phyloP scores from a whole-genome alignment of 2,329 filamentous ascomycete species.

The Sporothrix mexicana region DNA sequence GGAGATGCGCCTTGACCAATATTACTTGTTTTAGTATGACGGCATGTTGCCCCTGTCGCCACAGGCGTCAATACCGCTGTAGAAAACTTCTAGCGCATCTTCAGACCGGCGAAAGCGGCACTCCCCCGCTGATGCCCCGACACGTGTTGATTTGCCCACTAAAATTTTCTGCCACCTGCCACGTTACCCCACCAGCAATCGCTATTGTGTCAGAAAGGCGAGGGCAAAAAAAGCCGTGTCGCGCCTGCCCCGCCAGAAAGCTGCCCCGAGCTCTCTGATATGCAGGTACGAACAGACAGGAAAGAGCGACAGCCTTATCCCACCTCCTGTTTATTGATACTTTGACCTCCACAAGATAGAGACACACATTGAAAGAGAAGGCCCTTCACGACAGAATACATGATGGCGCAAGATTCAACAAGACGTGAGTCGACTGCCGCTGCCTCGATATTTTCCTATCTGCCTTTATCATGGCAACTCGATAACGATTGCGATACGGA shows the following conservation, averaged over 20 bases:
- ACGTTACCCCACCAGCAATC: neutral
- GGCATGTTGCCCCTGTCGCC: neutral
- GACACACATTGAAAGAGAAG: too few relatives aligned
- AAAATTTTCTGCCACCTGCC: constrained; percentile 14
- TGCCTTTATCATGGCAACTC: too few relatives aligned
- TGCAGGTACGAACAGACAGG: neutral
- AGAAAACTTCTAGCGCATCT: neutral
- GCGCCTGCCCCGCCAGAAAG: constrained; percentile 18
- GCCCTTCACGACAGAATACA: neutral
- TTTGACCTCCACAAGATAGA: neutral
- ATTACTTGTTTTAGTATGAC: neutral
- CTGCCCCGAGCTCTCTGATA: neutral
- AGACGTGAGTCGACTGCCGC: constrained; percentile 5
- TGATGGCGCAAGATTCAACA: constrained; percentile 2
- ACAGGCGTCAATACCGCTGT: neutral
- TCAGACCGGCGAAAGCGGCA: neutral
- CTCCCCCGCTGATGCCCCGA: neutral
- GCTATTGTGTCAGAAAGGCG: constrained; percentile 15
- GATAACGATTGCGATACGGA: neutral
- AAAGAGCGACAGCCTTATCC: constrained; percentile 18
- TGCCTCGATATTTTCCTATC: too few relatives aligned
- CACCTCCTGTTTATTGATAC: neutral
- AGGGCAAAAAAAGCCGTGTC: neutral
- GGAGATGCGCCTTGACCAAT: neutral
- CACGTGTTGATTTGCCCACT: neutral